Conservation (phyloP, 176 grass and related monocot genomes). For the Carex kokanica region DNA sequence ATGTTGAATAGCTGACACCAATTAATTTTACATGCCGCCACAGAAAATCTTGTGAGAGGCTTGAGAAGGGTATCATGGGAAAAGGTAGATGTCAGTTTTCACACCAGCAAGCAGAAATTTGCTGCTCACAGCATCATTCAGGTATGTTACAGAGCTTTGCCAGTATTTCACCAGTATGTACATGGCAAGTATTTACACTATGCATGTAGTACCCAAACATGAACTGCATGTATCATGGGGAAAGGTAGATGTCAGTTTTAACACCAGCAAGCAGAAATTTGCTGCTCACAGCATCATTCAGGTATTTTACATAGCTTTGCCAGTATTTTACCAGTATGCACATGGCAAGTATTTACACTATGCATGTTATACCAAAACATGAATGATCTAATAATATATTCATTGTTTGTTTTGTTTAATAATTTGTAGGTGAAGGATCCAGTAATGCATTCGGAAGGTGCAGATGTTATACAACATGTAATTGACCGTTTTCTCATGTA, state of each 20-base stretch:
- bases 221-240: conserved; percentile 60
- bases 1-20: conserved; percentile 17
- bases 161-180: background rate
- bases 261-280: conserved; percentile 62
- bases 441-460: conserved; percentile 62
- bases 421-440: conserved; percentile 70
- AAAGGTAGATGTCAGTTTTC: conserved; percentile 95
- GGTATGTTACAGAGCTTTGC: conserved; percentile 38
- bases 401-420: conserved; percentile 8
- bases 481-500: conserved; percentile 60
- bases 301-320: conserved; percentile 34
- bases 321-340: background rate
- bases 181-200: background rate
- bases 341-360: no score
- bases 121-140: conserved; percentile 94
- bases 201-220: background rate
- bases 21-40: conserved; percentile 19
- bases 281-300: conserved; percentile 93
- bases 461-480: conserved; percentile 83
- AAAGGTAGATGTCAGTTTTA: conserved; percentile 94
- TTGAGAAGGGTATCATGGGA: conserved; percentile 85
- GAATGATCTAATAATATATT: background rate
- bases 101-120: conserved; percentile 63
- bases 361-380: no score
- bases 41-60: conserved; percentile 74